Percentiles rank a stretch among this genome's conserved stretches.
Conservation (phyloP, 1,284 basidiomycete genomes). For the Neonothopanus nambi region DNA sequence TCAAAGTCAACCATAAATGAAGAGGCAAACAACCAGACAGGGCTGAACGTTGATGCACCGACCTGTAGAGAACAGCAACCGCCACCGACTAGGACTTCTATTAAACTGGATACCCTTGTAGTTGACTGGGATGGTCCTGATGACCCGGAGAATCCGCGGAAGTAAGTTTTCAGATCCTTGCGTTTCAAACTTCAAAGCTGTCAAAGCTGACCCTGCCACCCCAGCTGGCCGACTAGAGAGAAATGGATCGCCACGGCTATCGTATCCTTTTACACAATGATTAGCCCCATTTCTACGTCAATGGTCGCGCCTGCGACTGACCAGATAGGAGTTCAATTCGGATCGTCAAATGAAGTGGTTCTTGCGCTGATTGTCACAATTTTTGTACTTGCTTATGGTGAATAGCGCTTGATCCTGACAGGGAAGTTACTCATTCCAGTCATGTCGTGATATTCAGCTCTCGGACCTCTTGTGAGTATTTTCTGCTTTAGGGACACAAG, state of each 20-base stretch:
- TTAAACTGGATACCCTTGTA: no score
- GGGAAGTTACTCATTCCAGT: not conserved
- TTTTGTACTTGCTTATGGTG: slow-evolving; percentile 16
- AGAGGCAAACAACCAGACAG: no score
- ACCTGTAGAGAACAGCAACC: no score
- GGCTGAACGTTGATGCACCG: no score
- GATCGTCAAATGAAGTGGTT: slow-evolving; percentile 4
- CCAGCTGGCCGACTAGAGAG: slow-evolving; percentile 12
- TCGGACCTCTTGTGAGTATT: slow-evolving; percentile 39
- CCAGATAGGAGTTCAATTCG: slow-evolving; percentile 13
- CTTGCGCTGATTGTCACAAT: slow-evolving; percentile 14
- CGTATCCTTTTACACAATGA: slow-evolving; percentile 14
- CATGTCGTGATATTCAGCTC: slow-evolving; percentile 21
- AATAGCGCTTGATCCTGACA: no score
- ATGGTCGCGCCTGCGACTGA: slow-evolving; percentile 16
- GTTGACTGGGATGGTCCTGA: no score
- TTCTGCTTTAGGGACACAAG: not conserved
- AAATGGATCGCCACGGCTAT: slow-evolving; percentile 17
- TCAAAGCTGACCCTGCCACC: not conserved
- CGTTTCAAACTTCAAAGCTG: not conserved
- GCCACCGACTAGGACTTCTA: no score
- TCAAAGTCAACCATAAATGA: no score
- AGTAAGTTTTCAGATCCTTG: slow-evolving; percentile 33
- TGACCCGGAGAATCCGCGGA: slow-evolving; percentile 62
- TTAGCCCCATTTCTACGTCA: slow-evolving; percentile 13